Percentiles rank a stretch among this genome's conserved stretches.
Conservation (phyloP, 2,329 filamentous ascomycete genomes). For the Plenodomus lindquistii region DNA sequence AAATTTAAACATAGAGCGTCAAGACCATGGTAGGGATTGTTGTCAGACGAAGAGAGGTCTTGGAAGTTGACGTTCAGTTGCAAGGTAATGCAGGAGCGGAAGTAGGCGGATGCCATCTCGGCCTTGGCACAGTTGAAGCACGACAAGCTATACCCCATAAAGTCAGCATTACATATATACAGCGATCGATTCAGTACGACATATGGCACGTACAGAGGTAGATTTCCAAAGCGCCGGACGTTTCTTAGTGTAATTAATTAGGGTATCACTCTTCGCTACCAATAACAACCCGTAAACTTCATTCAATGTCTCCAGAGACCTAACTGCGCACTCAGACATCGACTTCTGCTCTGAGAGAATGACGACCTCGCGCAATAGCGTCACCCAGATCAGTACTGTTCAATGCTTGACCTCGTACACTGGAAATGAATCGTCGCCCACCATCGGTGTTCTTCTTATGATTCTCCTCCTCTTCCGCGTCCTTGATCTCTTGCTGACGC, state of each 20-base stretch:
- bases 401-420: slow-evolving; percentile 24
- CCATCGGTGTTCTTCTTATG: slow-evolving; percentile 30
- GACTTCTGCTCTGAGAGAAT: slow-evolving; percentile 18
- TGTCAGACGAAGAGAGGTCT: neutral
- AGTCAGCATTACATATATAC: no score
- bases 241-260: neutral
- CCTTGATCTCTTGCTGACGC: slow-evolving; percentile 33
- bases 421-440: slow-evolving; percentile 27
- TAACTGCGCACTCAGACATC: slow-evolving; percentile 10
- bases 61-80: no score
- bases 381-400: slow-evolving; percentile 32
- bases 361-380: slow-evolving; percentile 33
- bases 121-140: neutral
- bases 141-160: neutral
- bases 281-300: neutral
- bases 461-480: slow-evolving; percentile 37
- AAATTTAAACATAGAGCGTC: neutral
- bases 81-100: neutral
- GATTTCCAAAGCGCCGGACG: neutral
- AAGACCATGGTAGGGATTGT: neutral
- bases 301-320: neutral
- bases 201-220: neutral
- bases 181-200: neutral
- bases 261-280: slow-evolving; percentile 14
- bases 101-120: neutral